Base-by-base conservation (phyloP, 2,329 filamentous ascomycete species). In the Capronia epimyces region DNA sequence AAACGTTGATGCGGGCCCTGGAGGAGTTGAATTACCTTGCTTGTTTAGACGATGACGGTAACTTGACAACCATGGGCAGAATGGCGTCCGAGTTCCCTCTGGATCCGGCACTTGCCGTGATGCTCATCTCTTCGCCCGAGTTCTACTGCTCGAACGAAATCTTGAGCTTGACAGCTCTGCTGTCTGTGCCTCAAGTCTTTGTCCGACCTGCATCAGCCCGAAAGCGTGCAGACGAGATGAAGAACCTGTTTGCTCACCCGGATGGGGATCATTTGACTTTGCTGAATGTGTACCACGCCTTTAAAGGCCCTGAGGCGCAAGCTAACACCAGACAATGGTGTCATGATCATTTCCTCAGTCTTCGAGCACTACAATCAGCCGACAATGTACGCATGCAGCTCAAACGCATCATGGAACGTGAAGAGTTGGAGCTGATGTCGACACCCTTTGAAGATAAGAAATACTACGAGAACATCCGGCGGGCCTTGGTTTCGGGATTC, bases 111-210 rank as follows among this genome's bases (percentile, higher is more conserved):
- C 76, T 98, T 27, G 93, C 93, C 0, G 94, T 98, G 57, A 97
- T 98, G 93, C 79, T 98, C 51, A 96, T 98, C 68, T 90, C 86
- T 9, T 95, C 90, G 6, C 91, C 93, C 9, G 93, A 98, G 66
- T 98, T 98, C 71, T 95, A 93, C 74, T 98, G 93, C 77, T 95
- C 90, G 40, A 97, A 97, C 70, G 93, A 98, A 74, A 93, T 98
- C 34, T 79, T 98, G 12, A 97, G 93, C 36, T 86, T 98, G 62
- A 95, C 90, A 1, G 86, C 93, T 1, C 80, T 98, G 9, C 81
- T 98, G 16, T 97, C 91, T 0, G 93, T 97, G 9, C 93, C 93
- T 0, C 88, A 96, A 67, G 82, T 97, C 53, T 98, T 95, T 66
- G 81, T 95, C 24, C 87, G 93, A 7, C 93, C 93, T 1, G 86